phyloP scores from a whole-genome alignment of 164 flowering plant species.

The grape (Vitis vinifera) region ASM3070453v1 NC_081808.1:21120501-21121000 shows the following conservation, averaged over 20 bases:
- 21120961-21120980: conserved; percentile 70
- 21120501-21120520: background rate
- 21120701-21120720: conserved; percentile 84
- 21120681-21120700: conserved; percentile 22
- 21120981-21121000: conserved; percentile 78
- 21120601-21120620: no score
- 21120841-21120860: conserved; percentile 25
- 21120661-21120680: background rate
- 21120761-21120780: conserved; percentile 69
- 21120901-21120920: conserved; percentile 55
- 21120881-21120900: conserved; percentile 60
- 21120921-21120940: conserved; percentile 45
- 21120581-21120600: no score
- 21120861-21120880: conserved; percentile 42
- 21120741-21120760: conserved; percentile 84
- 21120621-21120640: background rate
- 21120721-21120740: conserved; percentile 83
- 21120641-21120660: background rate
- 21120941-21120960: conserved; percentile 33
- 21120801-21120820: conserved; percentile 88
- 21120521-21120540: background rate
- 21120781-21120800: conserved; percentile 79
- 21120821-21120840: conserved; percentile 58
- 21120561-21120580: background rate
- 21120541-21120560: background rate